Evolutionary conservation across 192 early-diverging fungal genomes (phyloP).

Genomic region (Powellomyces hirtus): DNA sequence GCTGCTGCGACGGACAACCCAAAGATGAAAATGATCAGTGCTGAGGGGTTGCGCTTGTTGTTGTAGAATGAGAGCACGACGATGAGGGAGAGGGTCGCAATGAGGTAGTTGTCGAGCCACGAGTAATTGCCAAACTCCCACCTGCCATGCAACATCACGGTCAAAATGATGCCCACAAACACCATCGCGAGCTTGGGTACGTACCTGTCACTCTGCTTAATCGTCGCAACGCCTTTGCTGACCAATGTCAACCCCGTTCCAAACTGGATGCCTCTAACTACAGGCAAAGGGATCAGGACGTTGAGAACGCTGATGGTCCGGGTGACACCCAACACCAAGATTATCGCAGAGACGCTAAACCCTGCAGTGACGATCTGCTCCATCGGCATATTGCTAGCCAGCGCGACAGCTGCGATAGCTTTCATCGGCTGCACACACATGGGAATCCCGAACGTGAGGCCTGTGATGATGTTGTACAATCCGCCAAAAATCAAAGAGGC

Average conservation of each 20-base stretch:
- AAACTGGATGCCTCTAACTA: slow-evolving; percentile 78
- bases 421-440: slow-evolving; percentile 96
- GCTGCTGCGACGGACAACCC: slow-evolving; percentile 59
- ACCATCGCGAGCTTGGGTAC: no score
- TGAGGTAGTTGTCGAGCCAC: slow-evolving; percentile 75
- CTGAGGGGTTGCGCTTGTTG: slow-evolving; percentile 60
- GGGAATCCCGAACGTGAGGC: slow-evolving; percentile 28
- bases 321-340: slow-evolving; percentile 68
- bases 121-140: slow-evolving; percentile 56
- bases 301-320: slow-evolving; percentile 67
- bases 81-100: slow-evolving; percentile 67
- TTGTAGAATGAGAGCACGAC: slow-evolving; percentile 69
- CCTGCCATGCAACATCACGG: slow-evolving; percentile 38
- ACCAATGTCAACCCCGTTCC: slow-evolving; percentile 72
- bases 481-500: slow-evolving; percentile 84
- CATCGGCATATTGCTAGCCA: slow-evolving; percentile 67
- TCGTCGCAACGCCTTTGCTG: slow-evolving; percentile 61
- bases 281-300: slow-evolving; percentile 64
- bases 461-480: slow-evolving; percentile 81
- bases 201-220: slow-evolving; percentile 38
- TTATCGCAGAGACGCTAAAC: slow-evolving; percentile 60
- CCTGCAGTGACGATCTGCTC: slow-evolving; percentile 72
- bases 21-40: slow-evolving; percentile 69
- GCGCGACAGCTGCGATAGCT: slow-evolving; percentile 77
- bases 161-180: no score